phyloP scores from a whole-genome alignment of 495 filamentous ascomycete genomes.

The Pyrenula massariospora region DNA sequence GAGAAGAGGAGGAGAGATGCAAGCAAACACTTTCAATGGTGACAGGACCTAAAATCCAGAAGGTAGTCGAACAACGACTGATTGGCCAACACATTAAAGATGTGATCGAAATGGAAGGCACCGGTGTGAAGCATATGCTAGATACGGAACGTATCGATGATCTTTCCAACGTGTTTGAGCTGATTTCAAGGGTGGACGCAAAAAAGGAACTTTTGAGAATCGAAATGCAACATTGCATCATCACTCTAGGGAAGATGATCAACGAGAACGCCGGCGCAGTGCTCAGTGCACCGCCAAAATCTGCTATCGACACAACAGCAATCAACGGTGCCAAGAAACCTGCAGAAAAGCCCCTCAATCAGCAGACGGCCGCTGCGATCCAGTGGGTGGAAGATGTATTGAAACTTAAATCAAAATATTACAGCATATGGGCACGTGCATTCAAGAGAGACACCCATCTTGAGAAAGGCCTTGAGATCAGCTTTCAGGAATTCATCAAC shows the following conservation, averaged over 20 bases:
- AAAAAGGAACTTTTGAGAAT: slow-evolving; percentile 60
- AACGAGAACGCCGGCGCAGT: slow-evolving; percentile 50
- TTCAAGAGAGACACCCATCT: slow-evolving; percentile 67
- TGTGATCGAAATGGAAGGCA: slow-evolving; percentile 72
- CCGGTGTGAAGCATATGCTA: slow-evolving; percentile 79
- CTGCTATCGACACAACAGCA: slow-evolving; percentile 19
- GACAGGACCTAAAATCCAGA: slow-evolving; percentile 61
- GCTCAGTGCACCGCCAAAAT: slow-evolving; percentile 26
- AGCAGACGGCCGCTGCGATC: slow-evolving; percentile 70
- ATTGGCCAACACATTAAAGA: slow-evolving; percentile 65
- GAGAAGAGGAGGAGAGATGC: slow-evolving; percentile 74
- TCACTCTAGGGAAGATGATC: slow-evolving; percentile 70
- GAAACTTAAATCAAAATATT: slow-evolving; percentile 78
- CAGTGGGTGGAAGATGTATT: slow-evolving; percentile 93
- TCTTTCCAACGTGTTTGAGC: slow-evolving; percentile 61
- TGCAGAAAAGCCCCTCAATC: slow-evolving; percentile 35
- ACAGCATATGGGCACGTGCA: slow-evolving; percentile 55
- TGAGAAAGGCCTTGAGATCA: slow-evolving; percentile 69
- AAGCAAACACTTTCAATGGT: slow-evolving; percentile 59
- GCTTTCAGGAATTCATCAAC: slow-evolving; percentile 88
- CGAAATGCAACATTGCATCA: slow-evolving; percentile 59
- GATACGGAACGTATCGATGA: slow-evolving; percentile 75
- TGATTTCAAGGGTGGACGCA: slow-evolving; percentile 66
- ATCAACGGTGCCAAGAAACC: slow-evolving; percentile 33
- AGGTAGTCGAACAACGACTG: slow-evolving; percentile 69